Conservation (phyloP, 768 basidiomycete genomes). For the Pleurotus sapidus region DNA sequence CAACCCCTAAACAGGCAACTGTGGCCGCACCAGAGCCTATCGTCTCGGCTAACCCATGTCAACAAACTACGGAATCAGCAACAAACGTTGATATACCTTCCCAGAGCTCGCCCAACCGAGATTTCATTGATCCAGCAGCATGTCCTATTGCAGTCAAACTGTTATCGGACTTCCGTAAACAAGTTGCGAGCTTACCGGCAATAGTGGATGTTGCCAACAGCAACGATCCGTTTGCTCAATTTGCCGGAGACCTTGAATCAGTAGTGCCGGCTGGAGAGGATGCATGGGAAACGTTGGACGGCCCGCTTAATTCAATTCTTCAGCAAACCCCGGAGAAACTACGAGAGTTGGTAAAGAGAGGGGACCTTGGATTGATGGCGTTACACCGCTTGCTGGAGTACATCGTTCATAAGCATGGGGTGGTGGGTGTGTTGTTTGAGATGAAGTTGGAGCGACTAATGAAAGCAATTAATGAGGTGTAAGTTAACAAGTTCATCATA, state of each 20-base stretch:
- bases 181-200: too few relatives aligned
- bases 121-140: too few relatives aligned
- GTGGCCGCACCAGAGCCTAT: conserved; percentile 10
- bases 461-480: conserved; percentile 13
- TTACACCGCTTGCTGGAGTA: conserved; percentile 14
- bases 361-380: conserved; percentile 22
- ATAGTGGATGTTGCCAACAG: too few relatives aligned
- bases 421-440: conserved; percentile 20
- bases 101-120: too few relatives aligned
- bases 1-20: not conserved
- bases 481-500: too few relatives aligned
- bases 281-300: conserved; percentile 22
- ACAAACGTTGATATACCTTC: too few relatives aligned
- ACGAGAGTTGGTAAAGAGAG: conserved; percentile 13
- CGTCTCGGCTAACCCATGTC: conserved; percentile 1
- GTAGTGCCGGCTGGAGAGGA: too few relatives aligned
- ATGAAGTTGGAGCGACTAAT: conserved; percentile 20
- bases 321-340: conserved; percentile 13
- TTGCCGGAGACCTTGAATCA: too few relatives aligned
- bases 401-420: too few relatives aligned
- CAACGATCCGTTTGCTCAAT: too few relatives aligned
- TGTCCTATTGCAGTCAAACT: too few relatives aligned
- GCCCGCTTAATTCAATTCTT: conserved; percentile 14
- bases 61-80: not conserved
- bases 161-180: too few relatives aligned